Conservation (phyloP, 2,329 filamentous ascomycete genomes). For the Alternaria sp. region DNA sequence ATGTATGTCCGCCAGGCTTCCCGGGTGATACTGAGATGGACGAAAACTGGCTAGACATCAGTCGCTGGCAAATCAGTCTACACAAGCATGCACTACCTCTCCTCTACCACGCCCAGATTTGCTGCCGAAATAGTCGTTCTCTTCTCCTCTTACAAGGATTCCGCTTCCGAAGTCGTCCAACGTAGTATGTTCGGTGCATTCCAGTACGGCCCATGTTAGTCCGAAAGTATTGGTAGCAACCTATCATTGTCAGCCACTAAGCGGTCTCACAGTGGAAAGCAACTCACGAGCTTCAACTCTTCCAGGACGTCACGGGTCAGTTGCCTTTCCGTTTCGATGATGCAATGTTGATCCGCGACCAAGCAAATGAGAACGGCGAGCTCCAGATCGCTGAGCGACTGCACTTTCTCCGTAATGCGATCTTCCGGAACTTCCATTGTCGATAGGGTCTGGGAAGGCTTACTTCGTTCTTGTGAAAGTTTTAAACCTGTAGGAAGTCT, state of each 20-base stretch:
- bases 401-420: constrained; percentile 62
- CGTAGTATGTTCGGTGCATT: constrained; percentile 75
- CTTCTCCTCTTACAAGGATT: constrained; percentile 61
- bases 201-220: constrained; percentile 71
- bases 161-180: constrained; percentile 80
- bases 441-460: background rate
- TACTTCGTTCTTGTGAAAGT: background rate
- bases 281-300: constrained; percentile 73
- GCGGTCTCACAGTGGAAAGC: background rate
- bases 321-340: constrained; percentile 74
- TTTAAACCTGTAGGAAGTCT: background rate
- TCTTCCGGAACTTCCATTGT: background rate
- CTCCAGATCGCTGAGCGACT: constrained; percentile 84
- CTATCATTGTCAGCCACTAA: constrained; percentile 51
- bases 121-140: constrained; percentile 30
- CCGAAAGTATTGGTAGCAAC: constrained; percentile 74
- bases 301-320: constrained; percentile 71
- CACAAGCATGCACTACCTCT: constrained; percentile 19
- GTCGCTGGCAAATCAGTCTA: background rate
- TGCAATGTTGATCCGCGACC: constrained; percentile 82
- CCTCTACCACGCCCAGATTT: constrained; percentile 9
- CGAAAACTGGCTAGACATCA: constrained; percentile 23
- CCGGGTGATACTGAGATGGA: constrained; percentile 24
- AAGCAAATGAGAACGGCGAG: constrained; percentile 84
- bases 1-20: constrained; percentile 16